Conservation (phyloP, 2,329 filamentous ascomycete species). For the Aspergillus alliaceus region DNA sequence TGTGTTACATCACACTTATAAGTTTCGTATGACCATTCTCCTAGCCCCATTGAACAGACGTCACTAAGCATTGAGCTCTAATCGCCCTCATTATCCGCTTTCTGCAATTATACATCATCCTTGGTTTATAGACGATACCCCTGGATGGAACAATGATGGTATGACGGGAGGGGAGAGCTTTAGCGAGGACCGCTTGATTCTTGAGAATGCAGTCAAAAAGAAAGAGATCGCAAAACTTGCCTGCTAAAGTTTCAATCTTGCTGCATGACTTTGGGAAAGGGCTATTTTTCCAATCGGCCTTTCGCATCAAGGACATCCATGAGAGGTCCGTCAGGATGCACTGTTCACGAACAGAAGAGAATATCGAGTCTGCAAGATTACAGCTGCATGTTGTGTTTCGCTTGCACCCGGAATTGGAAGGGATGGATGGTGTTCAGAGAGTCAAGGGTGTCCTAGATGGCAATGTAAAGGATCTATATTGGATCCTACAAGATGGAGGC, state of each 20-base stretch:
- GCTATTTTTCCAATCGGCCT: slow-evolving; percentile 17
- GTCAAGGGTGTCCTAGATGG: no score
- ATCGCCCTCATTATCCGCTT: no score
- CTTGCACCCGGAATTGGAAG: slow-evolving; percentile 11
- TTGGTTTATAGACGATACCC: slow-evolving; percentile 19
- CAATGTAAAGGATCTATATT: no score
- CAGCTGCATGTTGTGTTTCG: slow-evolving; percentile 15
- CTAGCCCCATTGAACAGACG: no score
- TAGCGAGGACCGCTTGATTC: slow-evolving; percentile 4
- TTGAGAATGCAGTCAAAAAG: slow-evolving; percentile 6
- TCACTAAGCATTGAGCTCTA: no score
- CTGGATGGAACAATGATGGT: slow-evolving; percentile 15
- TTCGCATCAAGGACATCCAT: slow-evolving; percentile 12
- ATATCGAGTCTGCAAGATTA: slow-evolving; percentile 9
- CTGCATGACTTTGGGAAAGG: slow-evolving; percentile 12
- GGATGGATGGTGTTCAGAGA: no score
- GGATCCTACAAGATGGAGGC: no score
- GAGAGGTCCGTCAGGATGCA: slow-evolving; percentile 14
- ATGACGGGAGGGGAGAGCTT: slow-evolving; percentile 12
- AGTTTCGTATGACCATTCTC: no score
- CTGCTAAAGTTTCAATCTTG: slow-evolving; percentile 5
- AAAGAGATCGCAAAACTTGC: slow-evolving; percentile 8
- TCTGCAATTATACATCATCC: slow-evolving; percentile 17
- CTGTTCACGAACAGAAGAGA: slow-evolving; percentile 13
- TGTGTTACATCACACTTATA: no score